Base-by-base conservation (phyloP, 1,284 basidiomycete species). In the Ustilago curta region DNA sequence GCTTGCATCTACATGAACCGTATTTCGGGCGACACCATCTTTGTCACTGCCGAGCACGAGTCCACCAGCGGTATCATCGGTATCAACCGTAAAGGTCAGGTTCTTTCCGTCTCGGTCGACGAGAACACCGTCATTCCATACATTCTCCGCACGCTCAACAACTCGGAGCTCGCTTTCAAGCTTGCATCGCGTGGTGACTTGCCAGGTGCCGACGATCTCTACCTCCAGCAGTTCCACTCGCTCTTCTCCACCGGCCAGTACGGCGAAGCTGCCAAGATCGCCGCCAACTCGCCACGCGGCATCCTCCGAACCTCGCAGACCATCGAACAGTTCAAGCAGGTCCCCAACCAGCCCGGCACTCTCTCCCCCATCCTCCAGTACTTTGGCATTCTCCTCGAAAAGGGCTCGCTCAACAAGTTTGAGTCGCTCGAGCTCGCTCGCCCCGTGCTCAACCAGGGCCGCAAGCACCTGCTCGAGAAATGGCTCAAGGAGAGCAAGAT, bases 401-500 rank as follows among this genome's bases (percentile, higher is more conserved):
- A 95, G 86, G 96, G 96, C 40, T 93, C 97, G 86, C 90, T 99
- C 65, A 99, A 99, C 88, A 95, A 96, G 86, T 90, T 92, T 39
- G 97, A 99, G 86, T 97, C 94, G 37, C 87, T 99, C 48, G 97
- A 99, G 86, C 90, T 99, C 45, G 96, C 97, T 0, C 91, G 94
- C 56, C 97, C 97, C 23, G 97, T 99, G 14, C 88, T 99, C 53
- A 91, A 94, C 80, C 97, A 99, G 87, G 95, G 95, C 59, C 91
- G 95, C 83, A 99, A 99, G 87, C 95, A 98, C 83, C 88, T 99
- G 48, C 89, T 99, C 27, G 97, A 99, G 88, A 99, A 99, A 85
- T 99, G 97, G 97, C 88, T 99, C 76, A 99, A 99, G 87, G 97
- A 99, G 89, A 97, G 97, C 88, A 99, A 99, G 90, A 91, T 99